A percentile compares a stretch with the other conserved stretches of the same genome.
phyloP scores from a whole-genome alignment of 2,329 filamentous ascomycete species.

The Colletotrichum plurivorum region DNA sequence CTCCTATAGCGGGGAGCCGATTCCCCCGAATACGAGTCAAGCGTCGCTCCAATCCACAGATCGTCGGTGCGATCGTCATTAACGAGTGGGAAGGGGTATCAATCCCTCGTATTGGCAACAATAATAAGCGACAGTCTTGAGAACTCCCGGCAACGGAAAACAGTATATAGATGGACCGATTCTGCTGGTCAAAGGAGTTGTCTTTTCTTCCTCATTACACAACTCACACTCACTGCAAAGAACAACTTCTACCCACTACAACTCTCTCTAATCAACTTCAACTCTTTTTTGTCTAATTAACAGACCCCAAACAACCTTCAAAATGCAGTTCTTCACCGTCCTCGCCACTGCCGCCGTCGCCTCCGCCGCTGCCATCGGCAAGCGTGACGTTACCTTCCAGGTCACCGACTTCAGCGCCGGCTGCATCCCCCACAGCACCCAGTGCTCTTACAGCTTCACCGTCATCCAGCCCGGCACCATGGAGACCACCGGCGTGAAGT shows the following conservation, averaged over 20 bases:
- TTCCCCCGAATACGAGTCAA: constrained; percentile 28
- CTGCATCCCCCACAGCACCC: constrained; percentile 47
- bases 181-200: neutral
- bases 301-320: constrained; percentile 35
- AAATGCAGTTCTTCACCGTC: constrained; percentile 46
- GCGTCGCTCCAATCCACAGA: constrained; percentile 16
- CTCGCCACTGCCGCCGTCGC: constrained; percentile 43
- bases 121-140: neutral
- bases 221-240: neutral
- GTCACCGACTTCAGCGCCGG: constrained; percentile 47
- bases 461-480: constrained; percentile 43
- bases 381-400: constrained; percentile 44
- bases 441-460: constrained; percentile 42
- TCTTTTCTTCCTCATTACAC: neutral
- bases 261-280: constrained; percentile 9
- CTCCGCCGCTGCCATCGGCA: constrained; percentile 43
- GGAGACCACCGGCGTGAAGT: constrained; percentile 46
- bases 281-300: constrained; percentile 7
- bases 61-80: constrained; percentile 32
- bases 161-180: constrained; percentile 14
- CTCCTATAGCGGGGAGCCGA: constrained; percentile 18
- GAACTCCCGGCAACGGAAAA: neutral
- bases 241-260: neutral
- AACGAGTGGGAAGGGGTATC: neutral
- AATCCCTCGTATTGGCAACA: constrained; percentile 26